Conservation (phyloP, 345 rosid species). For the Salix arbutifolia region DNA sequence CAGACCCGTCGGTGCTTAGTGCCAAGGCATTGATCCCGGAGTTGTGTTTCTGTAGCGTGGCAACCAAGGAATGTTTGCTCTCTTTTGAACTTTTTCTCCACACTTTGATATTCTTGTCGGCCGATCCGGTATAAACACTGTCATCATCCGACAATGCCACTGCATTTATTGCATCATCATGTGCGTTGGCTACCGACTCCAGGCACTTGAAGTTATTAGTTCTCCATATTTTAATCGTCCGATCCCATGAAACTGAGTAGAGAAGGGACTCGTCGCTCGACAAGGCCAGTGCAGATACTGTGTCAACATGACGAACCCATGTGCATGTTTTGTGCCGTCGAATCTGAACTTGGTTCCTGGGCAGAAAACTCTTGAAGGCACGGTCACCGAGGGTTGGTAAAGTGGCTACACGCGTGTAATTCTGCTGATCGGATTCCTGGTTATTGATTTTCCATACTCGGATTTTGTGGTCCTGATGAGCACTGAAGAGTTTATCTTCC, state of each 20-base stretch:
- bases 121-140: slow-evolving; percentile 76
- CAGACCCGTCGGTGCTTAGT: slow-evolving; percentile 44
- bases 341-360: slow-evolving; percentile 62
- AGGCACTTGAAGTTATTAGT: slow-evolving; percentile 73
- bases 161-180: slow-evolving; percentile 84
- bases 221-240: slow-evolving; percentile 86
- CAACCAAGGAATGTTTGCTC: slow-evolving; percentile 48
- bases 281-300: slow-evolving; percentile 75
- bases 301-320: slow-evolving; percentile 86
- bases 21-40: slow-evolving; percentile 83
- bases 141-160: slow-evolving; percentile 56
- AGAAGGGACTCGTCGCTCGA: slow-evolving; percentile 62
- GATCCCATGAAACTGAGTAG: slow-evolving; percentile 92
- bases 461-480: slow-evolving; percentile 93
- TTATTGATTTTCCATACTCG: slow-evolving; percentile 75
- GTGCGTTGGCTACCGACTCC: slow-evolving; percentile 75
- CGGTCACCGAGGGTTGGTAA: slow-evolving; percentile 82
- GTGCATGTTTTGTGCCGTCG: slow-evolving; percentile 70
- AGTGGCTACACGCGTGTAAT: slow-evolving; percentile 63
- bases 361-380: slow-evolving; percentile 46
- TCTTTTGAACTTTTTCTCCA: slow-evolving; percentile 59
- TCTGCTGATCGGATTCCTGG: slow-evolving; percentile 38
- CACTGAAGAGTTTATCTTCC: slow-evolving; percentile 73
- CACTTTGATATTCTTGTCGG: slow-evolving; percentile 70
- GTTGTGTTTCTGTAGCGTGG: slow-evolving; percentile 55